Evolutionary conservation across 192 early-diverging fungal species (phyloP).

Genomic region (Linnemannia schmuckeri): DNA sequence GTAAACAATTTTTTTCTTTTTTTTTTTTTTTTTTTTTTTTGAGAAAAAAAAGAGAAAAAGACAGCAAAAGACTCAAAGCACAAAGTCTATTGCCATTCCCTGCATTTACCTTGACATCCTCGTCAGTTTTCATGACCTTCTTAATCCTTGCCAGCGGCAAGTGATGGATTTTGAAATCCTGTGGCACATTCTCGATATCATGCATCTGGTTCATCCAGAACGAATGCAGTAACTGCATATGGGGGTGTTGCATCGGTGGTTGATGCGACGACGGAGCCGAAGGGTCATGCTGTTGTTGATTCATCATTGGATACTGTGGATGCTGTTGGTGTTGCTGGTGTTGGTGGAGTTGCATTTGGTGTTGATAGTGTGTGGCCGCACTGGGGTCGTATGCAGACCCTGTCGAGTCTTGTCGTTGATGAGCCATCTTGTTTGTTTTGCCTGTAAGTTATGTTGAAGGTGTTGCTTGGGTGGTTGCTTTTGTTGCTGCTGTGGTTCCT

Average conservation of each 20-base stretch:
- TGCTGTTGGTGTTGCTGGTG: slow-evolving; percentile 29
- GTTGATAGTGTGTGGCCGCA: slow-evolving; percentile 15
- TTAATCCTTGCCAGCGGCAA: slow-evolving; percentile 96
- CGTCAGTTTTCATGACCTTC: slow-evolving; percentile 98
- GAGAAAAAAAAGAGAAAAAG: not conserved
- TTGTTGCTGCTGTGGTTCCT: not conserved
- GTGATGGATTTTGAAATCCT: slow-evolving; percentile 93
- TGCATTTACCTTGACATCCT: slow-evolving; percentile 86
- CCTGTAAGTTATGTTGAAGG: not conserved
- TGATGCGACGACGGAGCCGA: slow-evolving; percentile 14
- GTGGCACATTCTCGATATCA: slow-evolving; percentile 74
- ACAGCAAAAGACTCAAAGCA: not conserved
- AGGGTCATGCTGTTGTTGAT: slow-evolving; percentile 21
- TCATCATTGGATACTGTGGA: slow-evolving; percentile 15
- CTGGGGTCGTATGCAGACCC: slow-evolving; percentile 36
- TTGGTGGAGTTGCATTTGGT: slow-evolving; percentile 28
- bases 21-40: not conserved
- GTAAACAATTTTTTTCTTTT: not conserved
- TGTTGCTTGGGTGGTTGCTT: not conserved
- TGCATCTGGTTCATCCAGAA: slow-evolving; percentile 83
- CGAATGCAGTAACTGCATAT: slow-evolving; percentile 47
- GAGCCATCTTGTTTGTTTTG: slow-evolving; percentile 20
- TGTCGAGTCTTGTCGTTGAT: slow-evolving; percentile 33
- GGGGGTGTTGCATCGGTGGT: slow-evolving; percentile 47
- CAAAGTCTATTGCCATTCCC: not conserved